Evolutionary conservation across 176 grass and related monocot species (phyloP), one percentile per base, ranked within the genome.

Genomic region (Triticum urartu): DNA sequence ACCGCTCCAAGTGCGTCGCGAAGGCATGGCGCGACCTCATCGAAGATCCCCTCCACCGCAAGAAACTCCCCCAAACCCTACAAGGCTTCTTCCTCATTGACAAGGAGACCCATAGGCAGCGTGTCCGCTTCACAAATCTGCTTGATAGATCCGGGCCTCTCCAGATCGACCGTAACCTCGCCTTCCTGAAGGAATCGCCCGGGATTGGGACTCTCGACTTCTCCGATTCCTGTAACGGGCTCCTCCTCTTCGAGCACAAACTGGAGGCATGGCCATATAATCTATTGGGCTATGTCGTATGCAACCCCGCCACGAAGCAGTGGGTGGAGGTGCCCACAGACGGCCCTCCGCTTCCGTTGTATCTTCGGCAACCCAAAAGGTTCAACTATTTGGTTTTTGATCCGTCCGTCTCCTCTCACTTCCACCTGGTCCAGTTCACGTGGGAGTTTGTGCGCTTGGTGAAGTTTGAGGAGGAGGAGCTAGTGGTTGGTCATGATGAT

Each of bases 11-110:
- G 54, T 60, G 54, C 54, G 76, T 78, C 54, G 33, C 58, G 56
- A 79, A 40, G 22, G 34, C 20, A 58, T 64, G 77, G 77, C 11
- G 33, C 13, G 34, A 63, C 77, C 77, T 79, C 77, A 79, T 79
- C 34, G 77, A 11, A 6, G 56, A 79, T 3, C 77, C 76, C 33
- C 11, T 62, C 56, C 76, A 40, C 76, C 54, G 21, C 76, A 79
- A 64, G 77, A 64, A 79, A 34, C 77, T 79, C 12, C 77, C 77
- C 12, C 58, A 42, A 42, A 79, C 77, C 34, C 77, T 79, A 15
- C 20, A 63, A 2, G 77, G 77, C 0, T 26, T 79, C 58, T 64
- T 79, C 77, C 14, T 4, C 21, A 14, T 11, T n/a, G 17, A 13
- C 17, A 32, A 20, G 30, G 21, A 32, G 75, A 56, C 1, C 42